Evolutionary conservation across 1,284 basidiomycete species (phyloP).

Genomic region (Sanghuangporus sanghuang): DNA sequence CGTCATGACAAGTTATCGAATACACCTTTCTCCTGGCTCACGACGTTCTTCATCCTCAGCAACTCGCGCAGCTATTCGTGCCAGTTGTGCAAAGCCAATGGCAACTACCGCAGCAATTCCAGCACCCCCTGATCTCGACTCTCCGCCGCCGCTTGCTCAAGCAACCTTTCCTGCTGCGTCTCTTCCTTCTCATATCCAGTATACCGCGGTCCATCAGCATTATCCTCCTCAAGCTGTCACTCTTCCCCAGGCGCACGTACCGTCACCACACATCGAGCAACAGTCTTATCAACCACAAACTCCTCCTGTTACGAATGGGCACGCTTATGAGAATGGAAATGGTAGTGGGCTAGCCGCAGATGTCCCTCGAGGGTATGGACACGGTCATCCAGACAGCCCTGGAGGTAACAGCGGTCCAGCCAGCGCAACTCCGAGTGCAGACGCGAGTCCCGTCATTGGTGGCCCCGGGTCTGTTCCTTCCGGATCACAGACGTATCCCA

Average conservation of each 20-base stretch:
- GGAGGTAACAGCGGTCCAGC: not conserved
- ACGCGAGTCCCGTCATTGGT: slow-evolving; percentile 6
- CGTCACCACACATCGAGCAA: not conserved
- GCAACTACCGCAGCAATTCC: not conserved
- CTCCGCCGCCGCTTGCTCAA: slow-evolving; percentile 18
- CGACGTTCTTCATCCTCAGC: slow-evolving; percentile 16
- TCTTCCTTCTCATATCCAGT: not conserved
- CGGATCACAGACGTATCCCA: not conserved
- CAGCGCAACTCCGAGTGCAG: not conserved
- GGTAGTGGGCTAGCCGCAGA: not conserved
- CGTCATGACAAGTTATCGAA: slow-evolving; percentile 23
- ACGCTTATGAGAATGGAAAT: not conserved
- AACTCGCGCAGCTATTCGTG: slow-evolving; percentile 17
- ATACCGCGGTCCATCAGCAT: not conserved
- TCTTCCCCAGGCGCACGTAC: not conserved
- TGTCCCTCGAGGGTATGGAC: not conserved
- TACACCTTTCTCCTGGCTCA: slow-evolving; percentile 19
- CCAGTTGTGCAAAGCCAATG: slow-evolving; percentile 1
- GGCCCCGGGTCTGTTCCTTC: not conserved
- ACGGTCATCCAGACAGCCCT: slow-evolving; percentile 5
- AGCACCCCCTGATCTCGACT: slow-evolving; percentile 10
- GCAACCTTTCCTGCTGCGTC: slow-evolving; percentile 8
- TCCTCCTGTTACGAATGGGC: not conserved
- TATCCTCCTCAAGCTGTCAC: not conserved
- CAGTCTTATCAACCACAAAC: not conserved